Evolutionary conservation across 169 alveolate genomes (phyloP).

Genomic region (Eimeria nieschulzi): DNA sequence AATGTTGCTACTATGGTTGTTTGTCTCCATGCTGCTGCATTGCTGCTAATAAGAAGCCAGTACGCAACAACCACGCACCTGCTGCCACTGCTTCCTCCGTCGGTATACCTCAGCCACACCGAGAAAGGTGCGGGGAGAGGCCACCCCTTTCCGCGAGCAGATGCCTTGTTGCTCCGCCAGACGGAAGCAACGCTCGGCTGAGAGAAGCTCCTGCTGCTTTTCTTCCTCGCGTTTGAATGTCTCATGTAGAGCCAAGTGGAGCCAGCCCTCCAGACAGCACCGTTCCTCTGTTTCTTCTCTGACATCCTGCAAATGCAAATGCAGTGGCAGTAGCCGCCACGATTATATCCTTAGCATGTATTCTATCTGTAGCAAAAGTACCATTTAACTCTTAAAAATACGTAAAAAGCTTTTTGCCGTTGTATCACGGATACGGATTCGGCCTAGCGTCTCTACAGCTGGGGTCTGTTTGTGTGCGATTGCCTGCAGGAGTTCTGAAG

Average conservation of each 20-base stretch:
- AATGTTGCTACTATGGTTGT: too few species aligned
- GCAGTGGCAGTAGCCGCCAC: too few species aligned
- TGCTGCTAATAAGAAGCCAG: too few species aligned
- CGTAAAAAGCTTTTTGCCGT: too few species aligned
- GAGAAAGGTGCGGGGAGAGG: slow-evolving; percentile 2
- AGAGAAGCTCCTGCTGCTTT: slow-evolving; percentile 34
- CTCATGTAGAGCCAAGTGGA: slow-evolving; percentile 13
- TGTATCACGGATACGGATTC: too few species aligned
- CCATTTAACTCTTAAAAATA: too few species aligned
- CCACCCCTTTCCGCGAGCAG: background rate
- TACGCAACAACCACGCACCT: background rate
- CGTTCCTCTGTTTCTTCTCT: slow-evolving; percentile 6
- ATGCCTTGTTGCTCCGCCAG: slow-evolving; percentile 10
- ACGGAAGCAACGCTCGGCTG: slow-evolving; percentile 25
- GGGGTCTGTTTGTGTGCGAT: background rate
- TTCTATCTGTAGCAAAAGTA: too few species aligned
- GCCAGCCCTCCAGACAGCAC: slow-evolving; percentile 14
- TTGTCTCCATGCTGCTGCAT: too few species aligned
- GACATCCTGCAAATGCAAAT: background rate
- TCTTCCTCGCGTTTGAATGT: background rate
- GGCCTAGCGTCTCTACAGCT: too few species aligned
- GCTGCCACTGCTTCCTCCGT: slow-evolving; percentile 29
- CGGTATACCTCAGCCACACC: slow-evolving; percentile 20
- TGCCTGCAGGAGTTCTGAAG: background rate
- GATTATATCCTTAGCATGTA: too few species aligned